A percentile compares a stretch with the other conserved stretches of the same genome.
These are phyloP conservation scores for Aechmea fasciata DNA, from an alignment of 176 grass and related monocot species.

Conservation along the genomic window DNA sequence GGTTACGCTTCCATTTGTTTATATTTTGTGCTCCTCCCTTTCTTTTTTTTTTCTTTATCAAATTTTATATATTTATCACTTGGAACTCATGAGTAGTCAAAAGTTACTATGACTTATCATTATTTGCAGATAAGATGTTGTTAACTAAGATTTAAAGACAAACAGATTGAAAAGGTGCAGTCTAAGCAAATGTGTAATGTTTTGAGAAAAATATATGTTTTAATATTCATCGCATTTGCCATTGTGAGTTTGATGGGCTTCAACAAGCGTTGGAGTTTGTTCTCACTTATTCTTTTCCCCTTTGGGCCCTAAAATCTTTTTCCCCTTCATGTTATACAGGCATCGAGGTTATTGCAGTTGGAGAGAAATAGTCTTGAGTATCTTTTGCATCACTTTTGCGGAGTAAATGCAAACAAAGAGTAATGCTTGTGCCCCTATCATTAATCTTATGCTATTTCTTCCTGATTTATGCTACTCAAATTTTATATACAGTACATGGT, in stretches of 20 bases:
- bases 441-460: neutral
- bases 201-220: too few species aligned
- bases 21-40: too few species aligned
- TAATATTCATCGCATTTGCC: neutral
- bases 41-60: neutral
- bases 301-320: constrained; percentile 17
- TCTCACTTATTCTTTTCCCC: constrained; percentile 5
- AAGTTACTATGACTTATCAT: too few species aligned
- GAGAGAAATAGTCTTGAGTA: constrained; percentile 88
- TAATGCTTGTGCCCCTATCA: constrained; percentile 17
- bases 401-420: constrained; percentile 83
- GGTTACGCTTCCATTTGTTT: too few species aligned
- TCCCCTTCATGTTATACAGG: constrained; percentile 37
- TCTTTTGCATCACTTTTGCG: constrained; percentile 79
- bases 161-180: too few species aligned
- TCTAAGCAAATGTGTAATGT: too few species aligned
- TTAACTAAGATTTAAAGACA: too few species aligned
- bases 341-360: constrained; percentile 81
- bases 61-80: neutral
- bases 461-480: neutral
- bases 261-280: constrained; percentile 12
- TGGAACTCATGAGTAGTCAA: too few species aligned
- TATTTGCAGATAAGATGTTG: too few species aligned
- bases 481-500: neutral
- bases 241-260: neutral